These are phyloP conservation scores for Gillenia trifoliata DNA, from an alignment of 306 rosid species.

Conservation along the genomic window DNA sequence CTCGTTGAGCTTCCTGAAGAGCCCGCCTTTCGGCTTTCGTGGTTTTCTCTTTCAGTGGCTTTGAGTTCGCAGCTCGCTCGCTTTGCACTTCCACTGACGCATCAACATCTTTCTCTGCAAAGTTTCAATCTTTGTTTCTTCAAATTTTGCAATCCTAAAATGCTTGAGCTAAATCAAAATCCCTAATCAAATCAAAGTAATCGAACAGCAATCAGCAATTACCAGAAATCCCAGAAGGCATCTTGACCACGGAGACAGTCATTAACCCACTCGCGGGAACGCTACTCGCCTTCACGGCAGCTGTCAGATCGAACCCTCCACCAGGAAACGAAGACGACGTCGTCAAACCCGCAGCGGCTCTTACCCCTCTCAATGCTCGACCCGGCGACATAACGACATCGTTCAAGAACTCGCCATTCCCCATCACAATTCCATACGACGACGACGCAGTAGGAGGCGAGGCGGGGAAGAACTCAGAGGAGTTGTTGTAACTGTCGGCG, in stretches of 20 bases:
- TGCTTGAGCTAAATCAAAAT: background rate
- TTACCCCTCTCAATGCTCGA: conserved; percentile 32
- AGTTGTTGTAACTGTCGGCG: conserved; percentile 47
- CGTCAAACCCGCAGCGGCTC: conserved; percentile 28
- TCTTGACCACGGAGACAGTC: conserved; percentile 38
- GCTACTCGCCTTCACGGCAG: conserved; percentile 26
- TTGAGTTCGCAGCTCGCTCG: conserved; percentile 28
- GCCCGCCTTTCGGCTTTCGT: conserved; percentile 88
- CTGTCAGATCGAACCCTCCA: conserved; percentile 38
- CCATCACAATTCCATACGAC: conserved; percentile 22
- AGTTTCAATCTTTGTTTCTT: background rate
- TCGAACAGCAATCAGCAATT: background rate
- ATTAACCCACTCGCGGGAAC: conserved; percentile 58
- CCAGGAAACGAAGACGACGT: conserved; percentile 42
- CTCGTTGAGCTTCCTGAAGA: conserved; percentile 85
- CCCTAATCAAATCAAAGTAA: background rate
- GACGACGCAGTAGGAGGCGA: conserved; percentile 39
- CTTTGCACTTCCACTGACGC: conserved; percentile 27
- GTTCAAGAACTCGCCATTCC: conserved; percentile 41
- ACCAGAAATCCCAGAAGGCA: conserved; percentile 34
- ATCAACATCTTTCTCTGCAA: conserved; percentile 52
- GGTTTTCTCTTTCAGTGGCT: conserved; percentile 54
- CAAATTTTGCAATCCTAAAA: background rate
- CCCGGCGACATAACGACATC: conserved; percentile 37
- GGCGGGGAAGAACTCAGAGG: conserved; percentile 32